A percentile compares a stretch with the other conserved stretches of the same genome.
Evolutionary conservation across 768 basidiomycete species (phyloP).

Genomic region (Boletus coccyginus): DNA sequence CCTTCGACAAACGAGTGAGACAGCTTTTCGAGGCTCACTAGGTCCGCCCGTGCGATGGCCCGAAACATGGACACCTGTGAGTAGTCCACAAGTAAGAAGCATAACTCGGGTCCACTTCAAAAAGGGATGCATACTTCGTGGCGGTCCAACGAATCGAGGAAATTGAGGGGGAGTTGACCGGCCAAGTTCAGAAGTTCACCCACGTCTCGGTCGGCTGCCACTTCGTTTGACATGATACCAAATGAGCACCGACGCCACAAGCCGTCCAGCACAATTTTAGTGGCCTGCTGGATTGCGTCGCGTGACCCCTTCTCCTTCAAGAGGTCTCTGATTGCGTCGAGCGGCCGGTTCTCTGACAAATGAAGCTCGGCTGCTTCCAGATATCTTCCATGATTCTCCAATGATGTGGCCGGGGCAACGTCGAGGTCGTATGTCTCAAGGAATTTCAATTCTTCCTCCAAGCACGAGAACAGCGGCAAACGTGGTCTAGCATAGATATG

Average conservation of each 20-base stretch:
- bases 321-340: conserved; percentile 48
- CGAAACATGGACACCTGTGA: conserved; percentile 32
- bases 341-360: conserved; percentile 42
- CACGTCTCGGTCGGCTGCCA: no score
- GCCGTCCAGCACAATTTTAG: conserved; percentile 38
- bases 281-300: conserved; percentile 34
- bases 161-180: no score
- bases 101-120: background rate
- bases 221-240: no score
- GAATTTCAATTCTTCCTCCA: background rate
- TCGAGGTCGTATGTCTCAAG: no score
- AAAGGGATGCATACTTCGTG: conserved; percentile 6
- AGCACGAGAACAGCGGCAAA: conserved; percentile 41
- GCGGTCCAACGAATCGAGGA: background rate
- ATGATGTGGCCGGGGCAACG: no score
- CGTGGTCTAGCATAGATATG: no score
- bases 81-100: background rate
- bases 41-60: conserved; percentile 5
- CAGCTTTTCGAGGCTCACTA: conserved; percentile 30
- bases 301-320: conserved; percentile 32
- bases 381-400: conserved; percentile 34
- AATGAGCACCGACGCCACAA: conserved; percentile 37
- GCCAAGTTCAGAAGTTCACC: no score
- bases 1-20: conserved; percentile 26
- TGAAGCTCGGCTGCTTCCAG: conserved; percentile 53